A percentile compares a stretch with the other conserved stretches of the same genome.
Conservation (phyloP, 306 rosid species). For the Abrus precatorius region DNA sequence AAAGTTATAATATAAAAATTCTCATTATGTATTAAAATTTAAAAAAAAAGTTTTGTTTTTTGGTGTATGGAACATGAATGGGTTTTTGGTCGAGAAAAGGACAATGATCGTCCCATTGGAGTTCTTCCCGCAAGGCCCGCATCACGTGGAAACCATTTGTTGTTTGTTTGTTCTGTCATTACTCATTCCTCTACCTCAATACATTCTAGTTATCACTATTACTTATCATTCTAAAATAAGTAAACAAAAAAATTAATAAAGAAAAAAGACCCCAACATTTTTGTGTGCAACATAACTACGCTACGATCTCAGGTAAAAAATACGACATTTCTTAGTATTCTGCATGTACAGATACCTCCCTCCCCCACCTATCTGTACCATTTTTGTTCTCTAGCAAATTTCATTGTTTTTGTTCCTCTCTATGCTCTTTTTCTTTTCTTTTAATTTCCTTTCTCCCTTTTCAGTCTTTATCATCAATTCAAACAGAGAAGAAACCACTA, state of each 20-base stretch:
- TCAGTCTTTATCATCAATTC: conserved; percentile 7
- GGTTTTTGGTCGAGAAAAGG: conserved; percentile 21
- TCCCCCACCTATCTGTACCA: conserved; percentile 36
- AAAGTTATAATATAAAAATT: too few relatives aligned
- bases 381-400: conserved; percentile 39
- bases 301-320: conserved; percentile 28
- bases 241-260: background rate
- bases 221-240: background rate
- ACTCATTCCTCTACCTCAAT: conserved; percentile 37
- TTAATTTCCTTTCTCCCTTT: background rate
- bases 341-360: conserved; percentile 42
- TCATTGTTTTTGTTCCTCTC: background rate
- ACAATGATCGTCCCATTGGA: conserved; percentile 74
- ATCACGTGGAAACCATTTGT: conserved; percentile 74
- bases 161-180: conserved; percentile 51
- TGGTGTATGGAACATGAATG: too few relatives aligned
- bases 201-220: background rate
- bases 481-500: conserved; percentile 7
- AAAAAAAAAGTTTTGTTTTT: too few relatives aligned
- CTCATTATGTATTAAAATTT: too few relatives aligned
- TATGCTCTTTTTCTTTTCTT: background rate
- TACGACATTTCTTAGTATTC: conserved; percentile 64
- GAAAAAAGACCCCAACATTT: conserved; percentile 32
- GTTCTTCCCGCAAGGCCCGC: conserved; percentile 71
- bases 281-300: conserved; percentile 6